Evolutionary conservation across 169 alveolate species (phyloP).

Genomic region (Plasmodium yoelii): DNA sequence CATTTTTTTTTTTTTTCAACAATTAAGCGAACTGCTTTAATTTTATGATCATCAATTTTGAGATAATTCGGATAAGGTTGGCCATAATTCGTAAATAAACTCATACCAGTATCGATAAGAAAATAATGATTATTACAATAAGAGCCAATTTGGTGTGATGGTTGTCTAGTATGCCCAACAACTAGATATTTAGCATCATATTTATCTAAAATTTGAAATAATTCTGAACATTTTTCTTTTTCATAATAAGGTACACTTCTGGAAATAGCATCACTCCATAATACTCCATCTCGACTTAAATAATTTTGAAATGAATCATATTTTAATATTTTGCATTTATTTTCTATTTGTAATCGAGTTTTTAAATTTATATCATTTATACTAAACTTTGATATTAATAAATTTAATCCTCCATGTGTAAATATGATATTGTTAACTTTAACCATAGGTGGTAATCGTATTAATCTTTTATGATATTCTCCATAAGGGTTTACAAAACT

Average conservation of each 20-base stretch:
- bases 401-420: constrained; percentile 51
- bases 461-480: constrained; percentile 22
- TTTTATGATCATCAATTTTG: constrained; percentile 6
- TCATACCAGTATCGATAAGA: constrained; percentile 73
- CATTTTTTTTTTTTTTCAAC: constrained; percentile 30
- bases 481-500: constrained; percentile 26
- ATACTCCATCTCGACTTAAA: constrained; percentile 35
- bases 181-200: constrained; percentile 37
- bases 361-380: constrained; percentile 32
- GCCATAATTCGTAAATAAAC: constrained; percentile 56
- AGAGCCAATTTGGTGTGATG: constrained; percentile 34
- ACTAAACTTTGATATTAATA: constrained; percentile 21
- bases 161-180: constrained; percentile 52
- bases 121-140: constrained; percentile 30
- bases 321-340: constrained; percentile 3
- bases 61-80: constrained; percentile 49
- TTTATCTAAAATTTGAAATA: constrained; percentile 17
- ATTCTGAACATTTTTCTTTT: constrained; percentile 28
- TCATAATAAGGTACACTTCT: constrained; percentile 11
- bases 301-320: constrained; percentile 33
- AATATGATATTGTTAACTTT: constrained; percentile 49
- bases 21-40: constrained; percentile 29
- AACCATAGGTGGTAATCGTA: constrained; percentile 40
- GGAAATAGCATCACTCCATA: constrained; percentile 39
- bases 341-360: constrained; percentile 57